phyloP scores from a whole-genome alignment of 2,329 filamentous ascomycete genomes.

The Alternaria rosae region DNA sequence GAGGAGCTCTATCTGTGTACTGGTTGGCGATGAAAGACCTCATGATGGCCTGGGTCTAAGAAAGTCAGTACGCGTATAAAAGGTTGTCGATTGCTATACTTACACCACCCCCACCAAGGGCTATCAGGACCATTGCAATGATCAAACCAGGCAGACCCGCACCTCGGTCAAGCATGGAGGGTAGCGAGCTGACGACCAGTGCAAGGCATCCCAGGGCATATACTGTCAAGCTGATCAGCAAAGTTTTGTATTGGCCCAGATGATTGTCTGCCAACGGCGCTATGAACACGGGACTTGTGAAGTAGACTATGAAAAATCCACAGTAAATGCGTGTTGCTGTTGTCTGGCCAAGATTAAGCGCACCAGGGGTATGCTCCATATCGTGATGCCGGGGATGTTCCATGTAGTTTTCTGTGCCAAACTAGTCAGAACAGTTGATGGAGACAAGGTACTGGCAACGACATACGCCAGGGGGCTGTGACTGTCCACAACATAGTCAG shows the following conservation, averaged over 20 bases:
- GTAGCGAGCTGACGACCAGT: slow-evolving; percentile 33
- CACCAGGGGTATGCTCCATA: slow-evolving; percentile 45
- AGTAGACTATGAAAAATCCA: slow-evolving; percentile 64
- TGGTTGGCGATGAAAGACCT: slow-evolving; percentile 50
- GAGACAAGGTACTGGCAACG: neutral
- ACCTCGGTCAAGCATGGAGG: slow-evolving; percentile 23
- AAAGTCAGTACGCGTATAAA: neutral
- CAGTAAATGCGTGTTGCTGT: slow-evolving; percentile 62
- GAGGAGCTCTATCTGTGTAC: slow-evolving; percentile 33
- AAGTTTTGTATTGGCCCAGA: slow-evolving; percentile 50
- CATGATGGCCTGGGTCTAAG: slow-evolving; percentile 41
- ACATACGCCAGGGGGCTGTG: slow-evolving; percentile 45
- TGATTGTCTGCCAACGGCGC: slow-evolving; percentile 51
- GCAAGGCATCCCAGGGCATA: slow-evolving; percentile 34
- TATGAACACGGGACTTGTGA: slow-evolving; percentile 47
- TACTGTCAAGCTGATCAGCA: slow-evolving; percentile 42
- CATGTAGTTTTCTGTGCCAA: slow-evolving; percentile 53
- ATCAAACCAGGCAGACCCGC: slow-evolving; percentile 38
- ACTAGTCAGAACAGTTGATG: slow-evolving; percentile 4
- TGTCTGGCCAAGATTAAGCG: slow-evolving; percentile 42
- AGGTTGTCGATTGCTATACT: neutral
- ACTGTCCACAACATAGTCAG: slow-evolving; percentile 14
- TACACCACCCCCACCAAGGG: slow-evolving; percentile 49
- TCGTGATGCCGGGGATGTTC: slow-evolving; percentile 40
- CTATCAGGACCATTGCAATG: slow-evolving; percentile 47